Percentiles rank a stretch among this genome's conserved stretches.
Evolutionary conservation across 2,329 filamentous ascomycete genomes (phyloP).

Genomic region (Pseudogymnoascus sp.): DNA sequence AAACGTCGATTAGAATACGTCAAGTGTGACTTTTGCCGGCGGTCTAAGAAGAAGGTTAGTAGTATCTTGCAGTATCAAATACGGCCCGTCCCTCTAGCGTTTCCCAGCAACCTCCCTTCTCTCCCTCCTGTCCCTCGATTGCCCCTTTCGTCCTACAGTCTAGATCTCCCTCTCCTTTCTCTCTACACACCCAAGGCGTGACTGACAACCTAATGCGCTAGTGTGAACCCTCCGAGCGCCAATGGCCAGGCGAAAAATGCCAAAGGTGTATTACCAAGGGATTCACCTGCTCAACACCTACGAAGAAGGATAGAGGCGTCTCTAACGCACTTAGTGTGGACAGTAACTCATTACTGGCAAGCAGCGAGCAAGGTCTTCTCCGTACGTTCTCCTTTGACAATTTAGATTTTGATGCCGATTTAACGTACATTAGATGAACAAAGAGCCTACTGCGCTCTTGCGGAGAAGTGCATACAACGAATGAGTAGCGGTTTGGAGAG

Average conservation of each 20-base stretch:
- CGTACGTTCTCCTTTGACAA: background rate
- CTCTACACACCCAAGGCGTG: background rate
- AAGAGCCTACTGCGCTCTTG: conserved; percentile 16
- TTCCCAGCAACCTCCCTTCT: background rate
- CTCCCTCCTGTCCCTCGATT: background rate
- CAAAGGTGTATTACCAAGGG: background rate
- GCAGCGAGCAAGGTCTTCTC: background rate
- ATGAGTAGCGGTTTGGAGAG: conserved; percentile 17
- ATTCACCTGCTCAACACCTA: background rate
- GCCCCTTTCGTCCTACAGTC: background rate
- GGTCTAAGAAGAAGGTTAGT: background rate
- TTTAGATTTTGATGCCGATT: background rate
- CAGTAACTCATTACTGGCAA: background rate
- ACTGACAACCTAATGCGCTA: background rate
- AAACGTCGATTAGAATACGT: background rate
- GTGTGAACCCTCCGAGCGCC: background rate
- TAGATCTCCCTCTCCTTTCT: background rate
- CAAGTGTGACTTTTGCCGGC: background rate
- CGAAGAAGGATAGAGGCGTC: background rate
- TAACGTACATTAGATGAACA: background rate
- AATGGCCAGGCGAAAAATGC: background rate
- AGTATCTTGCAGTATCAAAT: background rate
- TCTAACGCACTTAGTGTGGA: background rate
- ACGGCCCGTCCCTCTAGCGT: background rate
- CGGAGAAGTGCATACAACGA: conserved; percentile 35